Evolutionary conservation across 768 basidiomycete species (phyloP), one percentile per base, ranked within the genome.

Genomic region (Hygrophorus russula): DNA sequence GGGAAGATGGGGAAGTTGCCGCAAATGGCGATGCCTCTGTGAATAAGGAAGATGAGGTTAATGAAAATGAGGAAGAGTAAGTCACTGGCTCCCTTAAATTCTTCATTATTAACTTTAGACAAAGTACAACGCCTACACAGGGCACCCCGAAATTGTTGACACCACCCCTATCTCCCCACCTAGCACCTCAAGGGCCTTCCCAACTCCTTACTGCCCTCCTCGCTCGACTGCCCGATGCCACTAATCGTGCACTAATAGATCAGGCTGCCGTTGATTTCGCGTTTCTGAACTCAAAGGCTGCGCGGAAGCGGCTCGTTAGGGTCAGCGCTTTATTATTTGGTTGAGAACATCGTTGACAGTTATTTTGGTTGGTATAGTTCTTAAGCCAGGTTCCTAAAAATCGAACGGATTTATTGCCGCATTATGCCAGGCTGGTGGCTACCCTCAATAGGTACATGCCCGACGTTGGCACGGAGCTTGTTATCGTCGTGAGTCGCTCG

Each of bases 181-280:
- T 91, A 27, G 78, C 82, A 1, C 77, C 91, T 7, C 85, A 89
- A 49, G 96, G 93, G 5, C 94, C 96, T 6, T 89, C 91, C 0
- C 92, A 97, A 48, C 73, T 97, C 31, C 74, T 99, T 37, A 91
- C 87, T 3, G 86, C 89, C 9, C 69, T 99, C 14, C 79, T 99
- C 31, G 80, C 85, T 28, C 84, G 92, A 20, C 70, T 99, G 9
- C 87, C 94, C 0, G 94, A 99, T 58, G 86, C 88, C n/a, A 93
- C 87, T 10, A 97, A 91, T 55, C 78, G 88, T 12, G 73, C 76
- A 2, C 60, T 90, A 47, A 86, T 98, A 45, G 96, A 99, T 57
- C 89, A 94, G 61, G 82, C 84, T 20, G 92, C 92, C 0, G 78
- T 97, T 31, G 94, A 99, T 49, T 99, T 99, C 59, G 89, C 91